Percentiles rank a stretch among this genome's conserved stretches.
These are phyloP conservation scores for Clavispora vitiphila DNA, from an alignment of 805 yeast genomes.

Conservation along the genomic window DNA sequence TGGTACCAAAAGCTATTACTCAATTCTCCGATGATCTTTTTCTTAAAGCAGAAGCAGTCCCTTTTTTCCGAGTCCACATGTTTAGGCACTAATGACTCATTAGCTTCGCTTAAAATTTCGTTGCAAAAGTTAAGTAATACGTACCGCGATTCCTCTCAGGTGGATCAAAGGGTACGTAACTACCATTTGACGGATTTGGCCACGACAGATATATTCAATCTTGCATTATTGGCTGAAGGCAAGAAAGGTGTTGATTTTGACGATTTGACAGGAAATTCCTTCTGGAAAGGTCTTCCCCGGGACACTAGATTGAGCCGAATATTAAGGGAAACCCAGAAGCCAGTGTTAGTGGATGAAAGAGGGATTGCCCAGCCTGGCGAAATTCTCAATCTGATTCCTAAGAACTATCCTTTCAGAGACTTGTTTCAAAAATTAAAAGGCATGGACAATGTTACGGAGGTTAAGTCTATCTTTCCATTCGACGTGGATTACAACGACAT, in stretches of 20 bases:
- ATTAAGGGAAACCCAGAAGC: conserved; percentile 3
- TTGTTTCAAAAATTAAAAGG: neutral
- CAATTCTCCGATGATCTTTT: conserved; percentile 25
- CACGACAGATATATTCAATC: conserved; percentile 24
- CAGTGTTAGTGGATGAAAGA: conserved; percentile 6
- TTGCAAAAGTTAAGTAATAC: conserved; percentile 9
- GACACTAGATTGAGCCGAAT: neutral
- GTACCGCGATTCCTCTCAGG: conserved; percentile 2
- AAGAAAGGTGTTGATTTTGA: neutral
- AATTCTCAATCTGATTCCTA: neutral
- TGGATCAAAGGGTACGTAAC: conserved; percentile 14
- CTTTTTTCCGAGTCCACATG: conserved; percentile 24
- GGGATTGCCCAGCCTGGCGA: conserved; percentile 8
- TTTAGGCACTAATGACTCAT: conserved; percentile 19
- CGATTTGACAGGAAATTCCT: neutral
- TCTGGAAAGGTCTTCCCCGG: neutral
- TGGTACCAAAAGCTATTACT: conserved; percentile 27
- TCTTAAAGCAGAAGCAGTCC: conserved; percentile 23
- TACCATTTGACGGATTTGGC: conserved; percentile 31
- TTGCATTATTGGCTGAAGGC: conserved; percentile 18
- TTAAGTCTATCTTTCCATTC: conserved; percentile 19
- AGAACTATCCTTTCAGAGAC: neutral
- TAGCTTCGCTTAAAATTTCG: conserved; percentile 8
- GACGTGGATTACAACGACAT: conserved; percentile 25
- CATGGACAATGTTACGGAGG: conserved; percentile 1